phyloP scores from a whole-genome alignment of 73 alveolate species.

The Tetrahymena malaccensis region DNA sequence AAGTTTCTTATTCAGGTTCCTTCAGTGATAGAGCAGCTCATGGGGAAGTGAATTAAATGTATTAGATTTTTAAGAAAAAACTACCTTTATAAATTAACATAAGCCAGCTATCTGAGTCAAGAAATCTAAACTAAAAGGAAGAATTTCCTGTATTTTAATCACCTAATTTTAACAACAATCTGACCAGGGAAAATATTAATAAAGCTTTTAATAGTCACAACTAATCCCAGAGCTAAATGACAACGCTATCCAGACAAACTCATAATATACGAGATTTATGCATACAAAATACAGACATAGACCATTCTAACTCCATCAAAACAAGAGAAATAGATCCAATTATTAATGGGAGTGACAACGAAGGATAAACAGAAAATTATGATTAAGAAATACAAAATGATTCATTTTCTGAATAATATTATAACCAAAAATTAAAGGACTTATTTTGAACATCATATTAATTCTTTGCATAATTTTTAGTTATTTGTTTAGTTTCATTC shows the following conservation, averaged over 20 bases:
- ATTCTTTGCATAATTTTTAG: no score
- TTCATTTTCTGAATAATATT: background rate
- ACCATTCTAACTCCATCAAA: background rate
- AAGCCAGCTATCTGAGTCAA: background rate
- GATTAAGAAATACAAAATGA: background rate
- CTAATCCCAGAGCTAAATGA: background rate
- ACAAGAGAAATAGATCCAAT: background rate
- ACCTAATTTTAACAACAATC: background rate
- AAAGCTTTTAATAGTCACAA: background rate
- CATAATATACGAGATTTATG: background rate
- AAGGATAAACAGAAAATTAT: background rate
- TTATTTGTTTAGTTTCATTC: no score
- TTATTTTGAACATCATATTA: background rate
- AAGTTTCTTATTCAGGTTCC: background rate
- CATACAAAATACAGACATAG: background rate
- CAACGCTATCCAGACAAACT: background rate
- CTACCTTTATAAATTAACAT: background rate
- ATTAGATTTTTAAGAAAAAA: background rate
- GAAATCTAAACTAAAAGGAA: background rate
- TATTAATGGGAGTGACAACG: background rate
- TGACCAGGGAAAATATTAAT: background rate
- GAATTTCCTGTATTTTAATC: background rate
- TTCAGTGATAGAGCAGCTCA: background rate
- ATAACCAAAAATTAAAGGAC: background rate
- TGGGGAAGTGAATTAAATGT: background rate